Evolutionary conservation across 2,329 filamentous ascomycete species (phyloP), one percentile per base, ranked within the genome.

Genomic region (Neocucurbitaria cava): DNA sequence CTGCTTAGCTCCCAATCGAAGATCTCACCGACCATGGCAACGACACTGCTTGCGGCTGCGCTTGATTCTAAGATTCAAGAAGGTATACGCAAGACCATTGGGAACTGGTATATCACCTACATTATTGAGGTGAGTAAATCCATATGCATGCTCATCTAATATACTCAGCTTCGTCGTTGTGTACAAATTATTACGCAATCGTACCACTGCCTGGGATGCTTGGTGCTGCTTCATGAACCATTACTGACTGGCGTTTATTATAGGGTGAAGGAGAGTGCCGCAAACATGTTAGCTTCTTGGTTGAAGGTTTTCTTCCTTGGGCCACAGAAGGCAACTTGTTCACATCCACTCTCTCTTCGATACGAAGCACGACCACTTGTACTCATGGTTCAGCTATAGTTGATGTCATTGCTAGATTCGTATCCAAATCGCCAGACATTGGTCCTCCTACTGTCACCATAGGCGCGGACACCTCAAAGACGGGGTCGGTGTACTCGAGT

Each of bases 221-320:
- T 4, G n/a, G 5, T 17, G 31, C 13, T 15, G n/a, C 10, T 40
- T 7, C 2, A n/a, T 15, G 38, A 43, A 43, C 13, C 10, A 18
- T 18, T 26, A n/a, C 44, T 46, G 23, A 46, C 20, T 17, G 18
- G 20, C 11, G 8, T 11, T 3, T 40, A 6, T 23, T 6, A 41
- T 33, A 57, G 54, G n/a, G 8, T 24, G 26, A 42, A 8, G 44
- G 49, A 23, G 49, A 54, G n/a, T 33, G 56, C 28, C 49, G 24
- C 15, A 49, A 54, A 11, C 54, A 58, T 38, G 35, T 54, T 17
- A 20, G 50, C 38, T 78, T 82, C 52, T 65, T 82, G 2, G 57
- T 73, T 3, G 49, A 71, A 13, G 72, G 74, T 0, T 77, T 82
- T 44, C 68, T 83, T 3, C 79, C 79, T 2, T 83, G 81, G 80